Conservation (phyloP, 2,329 filamentous ascomycete species). For the Atkinsonella hypoxylon region DNA sequence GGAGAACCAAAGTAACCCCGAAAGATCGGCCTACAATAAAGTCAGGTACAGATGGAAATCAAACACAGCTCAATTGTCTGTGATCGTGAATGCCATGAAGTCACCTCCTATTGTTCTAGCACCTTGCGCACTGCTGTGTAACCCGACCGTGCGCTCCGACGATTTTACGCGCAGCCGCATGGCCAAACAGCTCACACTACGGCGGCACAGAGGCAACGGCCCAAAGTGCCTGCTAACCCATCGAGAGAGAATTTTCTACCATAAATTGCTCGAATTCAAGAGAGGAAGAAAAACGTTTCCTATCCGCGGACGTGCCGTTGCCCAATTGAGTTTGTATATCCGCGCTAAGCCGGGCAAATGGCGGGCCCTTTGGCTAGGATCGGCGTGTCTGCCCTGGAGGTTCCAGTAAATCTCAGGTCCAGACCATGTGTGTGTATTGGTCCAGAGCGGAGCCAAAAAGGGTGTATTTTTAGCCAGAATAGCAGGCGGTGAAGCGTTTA, state of each 20-base stretch:
- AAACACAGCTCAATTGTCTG: not conserved
- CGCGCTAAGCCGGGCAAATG: not conserved
- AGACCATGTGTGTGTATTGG: too few species aligned
- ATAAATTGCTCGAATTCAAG: not conserved
- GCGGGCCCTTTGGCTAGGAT: not conserved
- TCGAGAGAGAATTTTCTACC: not conserved
- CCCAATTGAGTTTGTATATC: not conserved
- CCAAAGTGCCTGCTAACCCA: not conserved
- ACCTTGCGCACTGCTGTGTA: not conserved
- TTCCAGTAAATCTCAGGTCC: too few species aligned
- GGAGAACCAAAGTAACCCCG: too few species aligned
- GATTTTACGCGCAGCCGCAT: not conserved
- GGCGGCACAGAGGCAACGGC: not conserved
- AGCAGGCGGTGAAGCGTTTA: too few species aligned
- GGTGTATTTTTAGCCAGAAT: too few species aligned
- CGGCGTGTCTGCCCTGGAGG: constrained; percentile 4
- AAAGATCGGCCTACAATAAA: not conserved
- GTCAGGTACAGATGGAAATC: not conserved
- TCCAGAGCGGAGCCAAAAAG: too few species aligned
- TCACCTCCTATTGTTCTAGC: not conserved
- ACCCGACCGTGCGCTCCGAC: not conserved
- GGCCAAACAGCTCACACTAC: not conserved
- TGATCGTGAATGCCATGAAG: not conserved
- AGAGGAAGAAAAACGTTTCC: not conserved
- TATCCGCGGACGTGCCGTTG: not conserved